These are phyloP conservation scores for Spathaspora sp. DNA, from an alignment of 805 yeast species.

Conservation along the genomic window DNA sequence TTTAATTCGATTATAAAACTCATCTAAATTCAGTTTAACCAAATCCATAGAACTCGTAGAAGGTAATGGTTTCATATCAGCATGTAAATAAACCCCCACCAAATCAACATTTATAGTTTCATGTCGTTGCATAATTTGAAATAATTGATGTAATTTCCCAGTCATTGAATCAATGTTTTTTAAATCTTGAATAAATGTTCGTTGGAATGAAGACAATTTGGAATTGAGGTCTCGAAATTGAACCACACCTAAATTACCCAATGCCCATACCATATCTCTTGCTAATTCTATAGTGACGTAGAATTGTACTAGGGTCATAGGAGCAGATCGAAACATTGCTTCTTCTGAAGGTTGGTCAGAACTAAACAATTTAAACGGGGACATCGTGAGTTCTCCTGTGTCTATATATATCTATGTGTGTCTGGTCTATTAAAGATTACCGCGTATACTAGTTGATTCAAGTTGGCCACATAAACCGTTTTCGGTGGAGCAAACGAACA, in stretches of 20 bases:
- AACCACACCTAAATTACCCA: slow-evolving; percentile 38
- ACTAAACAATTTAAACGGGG: background rate
- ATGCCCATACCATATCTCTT: slow-evolving; percentile 34
- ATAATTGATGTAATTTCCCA: slow-evolving; percentile 24
- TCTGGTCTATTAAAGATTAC: background rate
- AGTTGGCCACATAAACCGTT: no score
- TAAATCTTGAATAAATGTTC: slow-evolving; percentile 42
- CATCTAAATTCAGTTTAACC: slow-evolving; percentile 20
- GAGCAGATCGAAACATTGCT: slow-evolving; percentile 45
- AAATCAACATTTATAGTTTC: slow-evolving; percentile 22
- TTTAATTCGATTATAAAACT: slow-evolving; percentile 26
- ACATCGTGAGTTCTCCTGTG: background rate
- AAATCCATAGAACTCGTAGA: slow-evolving; percentile 33
- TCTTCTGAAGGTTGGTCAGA: slow-evolving; percentile 13
- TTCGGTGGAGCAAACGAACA: no score
- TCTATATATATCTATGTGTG: background rate
- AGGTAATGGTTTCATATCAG: slow-evolving; percentile 55
- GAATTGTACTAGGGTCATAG: slow-evolving; percentile 47
- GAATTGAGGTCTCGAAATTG: slow-evolving; percentile 50
- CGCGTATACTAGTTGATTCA: no score
- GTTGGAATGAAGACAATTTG: slow-evolving; percentile 41
- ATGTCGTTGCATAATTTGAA: slow-evolving; percentile 24
- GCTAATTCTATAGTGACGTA: slow-evolving; percentile 46
- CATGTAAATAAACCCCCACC: slow-evolving; percentile 26
- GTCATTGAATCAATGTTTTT: slow-evolving; percentile 33